Evolutionary conservation across 176 grass and related monocot species (phyloP), one percentile per base, ranked within the genome.

Genomic region (Carex littledalei): DNA sequence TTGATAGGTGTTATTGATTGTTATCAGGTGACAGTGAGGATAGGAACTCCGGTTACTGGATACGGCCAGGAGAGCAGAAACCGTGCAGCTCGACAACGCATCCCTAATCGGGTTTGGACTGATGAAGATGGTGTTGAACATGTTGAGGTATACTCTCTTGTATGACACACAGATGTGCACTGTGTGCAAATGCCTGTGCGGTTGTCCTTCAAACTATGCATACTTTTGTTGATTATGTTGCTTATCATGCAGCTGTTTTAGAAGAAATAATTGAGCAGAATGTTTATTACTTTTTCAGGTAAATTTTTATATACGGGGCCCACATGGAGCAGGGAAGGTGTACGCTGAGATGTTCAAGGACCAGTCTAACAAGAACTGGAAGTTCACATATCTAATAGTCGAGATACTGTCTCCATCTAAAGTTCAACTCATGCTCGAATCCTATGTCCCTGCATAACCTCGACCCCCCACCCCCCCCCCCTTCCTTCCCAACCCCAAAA

Each of bases 61-160:
- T 99, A 99, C 92, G 96, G 96, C 60, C 89, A 93, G 37, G 96
- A 99, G 88, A 94, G 85, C 76, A 90, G 91, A 95, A 99, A 95
- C 63, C 93, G 93, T 63, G 88, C 93, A 86, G 93, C 96, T 85
- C 85, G 93, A 45, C 96, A 99, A 69, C 90, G 93, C 32, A 92
- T 99, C 80, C 88, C 94, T 3, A 95, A 89, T 78, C 94, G 88
- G 65, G 84, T 99, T 84, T 99, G 96, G 96, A 95, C 90, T 53
- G 96, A 99, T 87, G 96, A 99, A 88, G 91, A 93, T 4, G 96
- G 93, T 47, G 57, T 99, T 70, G 96, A 99, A 88, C 93, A 95
- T 89, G 93, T 92, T 24, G 93, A 98, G 95, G 95, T 94, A 94
- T 8, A 41, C 18, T 20, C 39, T 21, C 41, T 82, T 83, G 22